phyloP scores from a whole-genome alignment of 2,329 filamentous ascomycete species.

The Cytospora paraplurivora region DNA sequence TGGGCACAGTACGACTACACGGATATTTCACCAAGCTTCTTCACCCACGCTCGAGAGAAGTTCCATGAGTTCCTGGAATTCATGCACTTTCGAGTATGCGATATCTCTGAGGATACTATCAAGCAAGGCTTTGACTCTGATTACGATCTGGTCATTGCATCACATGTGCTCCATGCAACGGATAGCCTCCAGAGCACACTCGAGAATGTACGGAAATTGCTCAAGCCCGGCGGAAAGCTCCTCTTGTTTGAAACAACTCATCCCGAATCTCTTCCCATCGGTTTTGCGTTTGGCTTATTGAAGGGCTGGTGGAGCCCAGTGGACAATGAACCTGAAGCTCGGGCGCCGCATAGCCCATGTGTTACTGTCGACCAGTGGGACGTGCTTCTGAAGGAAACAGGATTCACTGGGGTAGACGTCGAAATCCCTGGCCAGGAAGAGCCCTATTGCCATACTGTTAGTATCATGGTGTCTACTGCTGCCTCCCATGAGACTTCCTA shows the following conservation, averaged over 20 bases:
- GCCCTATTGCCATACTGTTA: conserved; percentile 1
- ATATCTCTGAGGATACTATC: background rate
- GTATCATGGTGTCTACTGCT: conserved; percentile 11
- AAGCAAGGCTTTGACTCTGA: conserved; percentile 33
- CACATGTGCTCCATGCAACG: conserved; percentile 3
- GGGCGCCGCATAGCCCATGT: background rate
- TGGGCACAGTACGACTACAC: conserved; percentile 11
- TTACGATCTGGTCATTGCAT: conserved; percentile 32
- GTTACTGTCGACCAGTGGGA: background rate
- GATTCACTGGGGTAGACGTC: conserved; percentile 11
- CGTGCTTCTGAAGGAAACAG: background rate
- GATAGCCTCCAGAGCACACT: background rate
- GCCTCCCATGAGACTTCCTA: too few species aligned
- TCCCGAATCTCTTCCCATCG: conserved; percentile 1
- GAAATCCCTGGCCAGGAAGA: conserved; percentile 10
- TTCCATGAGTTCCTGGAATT: background rate
- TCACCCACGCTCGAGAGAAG: background rate
- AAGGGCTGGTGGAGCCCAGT: background rate
- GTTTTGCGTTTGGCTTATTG: conserved; percentile 9
- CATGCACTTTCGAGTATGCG: background rate
- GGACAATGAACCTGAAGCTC: background rate
- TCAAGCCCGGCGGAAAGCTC: conserved; percentile 1
- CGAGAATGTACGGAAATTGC: background rate
- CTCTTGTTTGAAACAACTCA: conserved; percentile 15
- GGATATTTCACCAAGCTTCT: background rate